Evolutionary conservation across 2,329 filamentous ascomycete species (phyloP).

Genomic region (Rutstroemia sp.): DNA sequence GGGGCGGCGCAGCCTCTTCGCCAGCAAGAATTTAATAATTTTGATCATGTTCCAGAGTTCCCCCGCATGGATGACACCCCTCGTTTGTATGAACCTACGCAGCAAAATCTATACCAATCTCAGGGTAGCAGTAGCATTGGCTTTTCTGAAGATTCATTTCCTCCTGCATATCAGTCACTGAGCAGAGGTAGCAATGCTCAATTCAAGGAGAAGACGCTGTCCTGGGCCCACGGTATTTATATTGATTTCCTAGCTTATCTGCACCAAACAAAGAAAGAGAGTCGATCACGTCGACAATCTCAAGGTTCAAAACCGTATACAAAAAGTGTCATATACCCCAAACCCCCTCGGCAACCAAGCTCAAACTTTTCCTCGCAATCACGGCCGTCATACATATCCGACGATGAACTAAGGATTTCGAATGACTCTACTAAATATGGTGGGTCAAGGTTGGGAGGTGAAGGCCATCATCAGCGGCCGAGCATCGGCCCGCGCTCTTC

Average conservation of each 20-base stretch:
- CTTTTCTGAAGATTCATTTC: slow-evolving; percentile 15
- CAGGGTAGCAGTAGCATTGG: not conserved
- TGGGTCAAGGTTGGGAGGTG: not conserved
- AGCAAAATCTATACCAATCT: slow-evolving; percentile 4
- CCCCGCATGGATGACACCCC: not conserved
- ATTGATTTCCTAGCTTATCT: slow-evolving; percentile 61
- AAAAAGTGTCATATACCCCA: slow-evolving; percentile 49
- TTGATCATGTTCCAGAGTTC: not conserved
- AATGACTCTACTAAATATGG: not conserved
- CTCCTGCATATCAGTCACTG: slow-evolving; percentile 18
- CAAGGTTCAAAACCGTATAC: slow-evolving; percentile 32
- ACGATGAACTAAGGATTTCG: no score
- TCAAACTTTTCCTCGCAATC: slow-evolving; percentile 19
- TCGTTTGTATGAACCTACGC: slow-evolving; percentile 4
- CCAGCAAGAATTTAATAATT: slow-evolving; percentile 10
- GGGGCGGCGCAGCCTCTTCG: slow-evolving; percentile 1
- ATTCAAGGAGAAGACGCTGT: slow-evolving; percentile 62
- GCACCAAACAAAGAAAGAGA: slow-evolving; percentile 48
- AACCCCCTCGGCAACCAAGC: slow-evolving; percentile 31
- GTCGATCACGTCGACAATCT: slow-evolving; percentile 28
- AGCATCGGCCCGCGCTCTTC: slow-evolving; percentile 1
- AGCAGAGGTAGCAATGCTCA: slow-evolving; percentile 31
- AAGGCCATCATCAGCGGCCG: not conserved
- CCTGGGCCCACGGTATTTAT: slow-evolving; percentile 66
- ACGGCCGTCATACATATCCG: slow-evolving; percentile 7